Base-by-base conservation (phyloP, 352 stramenopile species). In the Globisporangium sylvaticum region DNA sequence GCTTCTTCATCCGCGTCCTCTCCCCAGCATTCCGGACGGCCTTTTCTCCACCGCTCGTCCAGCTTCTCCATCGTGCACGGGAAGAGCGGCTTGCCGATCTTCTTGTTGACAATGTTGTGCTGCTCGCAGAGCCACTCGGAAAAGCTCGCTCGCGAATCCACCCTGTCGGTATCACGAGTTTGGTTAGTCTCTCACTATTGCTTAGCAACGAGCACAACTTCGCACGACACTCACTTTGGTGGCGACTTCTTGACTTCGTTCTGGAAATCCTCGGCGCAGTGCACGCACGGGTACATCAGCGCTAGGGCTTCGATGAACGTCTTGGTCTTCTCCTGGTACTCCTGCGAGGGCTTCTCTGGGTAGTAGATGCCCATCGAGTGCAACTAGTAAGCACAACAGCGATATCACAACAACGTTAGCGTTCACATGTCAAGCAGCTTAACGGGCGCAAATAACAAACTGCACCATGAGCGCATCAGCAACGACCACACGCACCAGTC, bases 61-160 rank as follows among this genome's bases (percentile, higher is more conserved):
- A 99, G 80, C 27, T 89, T 95, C 31, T 92, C 73, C 66, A 98
- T 93, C 48, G 85, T 90, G 73, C 97, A 99, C 54, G 92, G 66
- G 77, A 99, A 99, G 5, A 90, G 32, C 18, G 88, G 81, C 72
- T 99, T 99, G 65, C 95, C 88, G 60, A 99, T 86, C 77, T 99
- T 99, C 74, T 96, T 86, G 79, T 99, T 99, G 32, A 99, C 97
- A 56, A 94, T 76, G 79, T 99, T 99, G 83, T 99, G 97, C 74
- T 99, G 95, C 68, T 98, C 89, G 71, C 97, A 99, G 18, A 99
- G 77, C 96, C 96, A 99, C 68, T 97, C 70, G 31, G 94, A 98
- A 50, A 99, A 92, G 56, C 88, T 93, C 72, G 88, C 83, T 59
- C 96, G 89, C 62, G 91, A 97, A 74, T 97, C 89, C 25, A 97